Evolutionary conservation across 148 eudicot genomes (phyloP).

Genomic region (Vaccinium corymbosum): DNA sequence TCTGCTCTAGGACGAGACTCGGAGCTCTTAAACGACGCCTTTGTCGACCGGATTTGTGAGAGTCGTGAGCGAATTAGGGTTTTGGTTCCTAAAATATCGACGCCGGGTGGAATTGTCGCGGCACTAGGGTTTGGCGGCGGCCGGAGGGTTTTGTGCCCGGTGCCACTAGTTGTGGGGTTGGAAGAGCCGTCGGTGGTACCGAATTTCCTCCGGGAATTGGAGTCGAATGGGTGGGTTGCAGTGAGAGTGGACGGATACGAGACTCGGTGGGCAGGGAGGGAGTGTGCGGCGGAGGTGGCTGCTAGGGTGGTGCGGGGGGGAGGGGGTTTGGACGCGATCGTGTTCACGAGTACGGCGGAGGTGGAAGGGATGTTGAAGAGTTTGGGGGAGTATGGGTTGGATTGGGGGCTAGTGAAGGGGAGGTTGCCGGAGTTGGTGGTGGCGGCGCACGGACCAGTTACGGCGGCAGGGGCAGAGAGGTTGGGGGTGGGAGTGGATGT

Average conservation of each 20-base stretch:
- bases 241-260: constrained; percentile 57
- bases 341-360: constrained; percentile 82
- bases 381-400: constrained; percentile 48
- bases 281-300: constrained; percentile 39
- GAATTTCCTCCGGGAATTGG: constrained; percentile 37
- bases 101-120: constrained; percentile 57
- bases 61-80: constrained; percentile 39
- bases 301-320: constrained; percentile 6
- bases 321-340: constrained; percentile 49
- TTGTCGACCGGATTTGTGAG: constrained; percentile 31
- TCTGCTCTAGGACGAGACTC: constrained; percentile 74
- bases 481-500: constrained; percentile 77
- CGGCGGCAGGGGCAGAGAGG: constrained; percentile 75
- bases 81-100: constrained; percentile 49
- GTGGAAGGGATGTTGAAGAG: constrained; percentile 85
- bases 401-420: constrained; percentile 53
- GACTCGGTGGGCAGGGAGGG: constrained; percentile 69
- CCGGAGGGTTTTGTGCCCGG: constrained; percentile 58
- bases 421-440: constrained; percentile 56
- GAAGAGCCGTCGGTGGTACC: constrained; percentile 77
- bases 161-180: constrained; percentile 55
- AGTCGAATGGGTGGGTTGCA: constrained; percentile 47
- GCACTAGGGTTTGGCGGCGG: constrained; percentile 55
- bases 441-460: constrained; percentile 85
- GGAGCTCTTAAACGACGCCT: constrained; percentile 38